A percentile compares a stretch with the other conserved stretches of the same genome.
phyloP scores from a whole-genome alignment of 1,139 yeast genomes.

The Kurtzmaniella quercitrusa region DNA sequence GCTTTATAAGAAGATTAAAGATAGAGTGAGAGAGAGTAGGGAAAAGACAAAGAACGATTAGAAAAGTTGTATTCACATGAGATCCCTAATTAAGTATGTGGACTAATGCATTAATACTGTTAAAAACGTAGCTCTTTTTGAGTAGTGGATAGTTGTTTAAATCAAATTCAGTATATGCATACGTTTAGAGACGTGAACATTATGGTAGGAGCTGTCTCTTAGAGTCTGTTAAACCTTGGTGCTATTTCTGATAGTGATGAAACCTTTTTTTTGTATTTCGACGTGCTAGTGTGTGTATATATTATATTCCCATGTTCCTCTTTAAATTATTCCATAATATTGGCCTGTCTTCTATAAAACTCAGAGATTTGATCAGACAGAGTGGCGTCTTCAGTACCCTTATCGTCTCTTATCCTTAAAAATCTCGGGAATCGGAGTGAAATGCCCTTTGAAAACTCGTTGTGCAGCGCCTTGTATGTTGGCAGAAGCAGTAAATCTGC shows the following conservation, averaged over 20 bases:
- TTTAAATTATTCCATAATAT: constrained; percentile 12
- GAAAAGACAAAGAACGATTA: constrained; percentile 10
- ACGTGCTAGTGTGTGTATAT: too few species aligned
- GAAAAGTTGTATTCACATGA: too few species aligned
- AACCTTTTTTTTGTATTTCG: too few species aligned
- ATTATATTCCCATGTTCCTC: too few species aligned
- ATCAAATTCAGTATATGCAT: too few species aligned
- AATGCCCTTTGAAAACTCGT: constrained; percentile 78
- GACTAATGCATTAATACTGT: background rate
- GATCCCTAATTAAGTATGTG: too few species aligned
- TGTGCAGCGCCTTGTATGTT: constrained; percentile 81
- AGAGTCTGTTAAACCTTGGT: too few species aligned
- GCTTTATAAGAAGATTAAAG: constrained; percentile 33
- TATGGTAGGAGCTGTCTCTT: too few species aligned
- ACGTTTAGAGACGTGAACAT: too few species aligned
- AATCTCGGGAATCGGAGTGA: constrained; percentile 92
- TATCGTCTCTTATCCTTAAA: constrained; percentile 81
- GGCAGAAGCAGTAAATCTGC: constrained; percentile 95
- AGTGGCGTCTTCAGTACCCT: constrained; percentile 84
- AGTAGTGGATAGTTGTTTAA: too few species aligned
- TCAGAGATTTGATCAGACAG: constrained; percentile 87
- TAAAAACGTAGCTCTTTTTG: background rate
- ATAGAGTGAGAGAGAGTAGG: constrained; percentile 32
- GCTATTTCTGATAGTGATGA: too few species aligned
- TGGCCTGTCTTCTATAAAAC: constrained; percentile 76